phyloP scores from a whole-genome alignment of 768 basidiomycete genomes.

The Amanita rubescens region DNA sequence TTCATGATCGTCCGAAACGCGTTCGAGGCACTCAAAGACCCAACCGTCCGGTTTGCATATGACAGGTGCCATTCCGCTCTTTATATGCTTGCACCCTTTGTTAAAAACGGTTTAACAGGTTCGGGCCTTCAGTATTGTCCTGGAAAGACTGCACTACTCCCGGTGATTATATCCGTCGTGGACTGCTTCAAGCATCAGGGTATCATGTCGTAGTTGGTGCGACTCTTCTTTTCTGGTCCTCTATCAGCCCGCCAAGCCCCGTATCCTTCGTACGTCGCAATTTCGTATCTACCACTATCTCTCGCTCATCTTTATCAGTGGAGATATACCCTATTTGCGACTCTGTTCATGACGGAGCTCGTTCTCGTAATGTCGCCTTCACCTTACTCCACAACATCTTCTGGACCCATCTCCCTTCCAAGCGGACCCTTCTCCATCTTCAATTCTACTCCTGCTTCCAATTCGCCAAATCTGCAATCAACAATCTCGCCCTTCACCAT shows the following conservation, averaged over 20 bases:
- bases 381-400: conserved; percentile 30
- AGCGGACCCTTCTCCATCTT: conserved; percentile 9
- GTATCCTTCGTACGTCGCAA: conserved; percentile 55
- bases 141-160: conserved; percentile 64
- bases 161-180: conserved; percentile 61
- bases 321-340: conserved; percentile 70
- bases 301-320: conserved; percentile 39
- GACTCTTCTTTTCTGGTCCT: conserved; percentile 54
- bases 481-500: conserved; percentile 11
- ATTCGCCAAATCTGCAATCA: conserved; percentile 20
- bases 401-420: conserved; percentile 21
- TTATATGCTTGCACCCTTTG: not conserved
- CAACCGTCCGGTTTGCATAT: conserved; percentile 75
- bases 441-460: conserved; percentile 8
- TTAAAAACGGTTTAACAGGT: conserved; percentile 34
- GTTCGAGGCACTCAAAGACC: conserved; percentile 74
- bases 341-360: conserved; percentile 55
- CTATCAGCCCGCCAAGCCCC: conserved; percentile 50
- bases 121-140: conserved; percentile 62
- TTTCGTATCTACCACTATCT: not conserved
- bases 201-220: conserved; percentile 61
- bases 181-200: conserved; percentile 51
- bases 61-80: conserved; percentile 49
- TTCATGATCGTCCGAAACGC: conserved; percentile 70
- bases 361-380: conserved; percentile 57